Evolutionary conservation across 2,329 filamentous ascomycete species (phyloP), one percentile per base, ranked within the genome.

Genomic region (Aspergillus versicolor): DNA sequence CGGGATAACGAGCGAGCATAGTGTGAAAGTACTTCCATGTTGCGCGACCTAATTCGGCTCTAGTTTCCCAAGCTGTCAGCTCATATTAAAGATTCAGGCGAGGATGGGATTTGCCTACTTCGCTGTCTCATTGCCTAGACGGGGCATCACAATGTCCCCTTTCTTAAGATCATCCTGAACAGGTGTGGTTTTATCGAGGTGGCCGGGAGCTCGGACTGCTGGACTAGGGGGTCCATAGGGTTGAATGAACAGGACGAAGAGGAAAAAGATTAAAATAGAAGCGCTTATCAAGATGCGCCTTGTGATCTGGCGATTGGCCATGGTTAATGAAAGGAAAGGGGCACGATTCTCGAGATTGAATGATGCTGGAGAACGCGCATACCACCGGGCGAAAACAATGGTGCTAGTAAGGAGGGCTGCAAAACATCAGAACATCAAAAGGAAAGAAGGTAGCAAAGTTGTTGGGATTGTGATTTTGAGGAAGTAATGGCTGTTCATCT

Each of bases 11-110:
- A 52, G 84, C 84, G 77, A 88, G 86, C 58, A 85, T 85, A 17
- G 85, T 88, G 70, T 88, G 85, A 62, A 88, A 79, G 61, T 86
- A 79, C 66, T 86, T 86, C 85, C 85, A 88, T 37, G 84, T 82
- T 56, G 85, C 83, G 60, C 85, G 81, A 60, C 85, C 85, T 27
- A 88, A 77, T 71, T 88, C 85, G 59, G 83, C 85, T 72, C 81
- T 84, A 57, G 48, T 52, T 17, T n/a, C 41, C 46, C 34, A 37
- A 32, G 22, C 17, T 7, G 19, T 54, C 40, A 58, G 57, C 32
- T 38, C 38, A 15, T 19, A 17, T 19, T 8, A 21, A 37, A 11
- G n/a, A 13, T 12, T n/a, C 4, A 1, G 19, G 3, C n/a, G 1
- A 7, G 17, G 9, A 22, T 47, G 15, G 50, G 27, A n/a, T 17